Evolutionary conservation across 2,329 filamentous ascomycete species (phyloP).

Genomic region (Arthrobotrys entomopaga): DNA sequence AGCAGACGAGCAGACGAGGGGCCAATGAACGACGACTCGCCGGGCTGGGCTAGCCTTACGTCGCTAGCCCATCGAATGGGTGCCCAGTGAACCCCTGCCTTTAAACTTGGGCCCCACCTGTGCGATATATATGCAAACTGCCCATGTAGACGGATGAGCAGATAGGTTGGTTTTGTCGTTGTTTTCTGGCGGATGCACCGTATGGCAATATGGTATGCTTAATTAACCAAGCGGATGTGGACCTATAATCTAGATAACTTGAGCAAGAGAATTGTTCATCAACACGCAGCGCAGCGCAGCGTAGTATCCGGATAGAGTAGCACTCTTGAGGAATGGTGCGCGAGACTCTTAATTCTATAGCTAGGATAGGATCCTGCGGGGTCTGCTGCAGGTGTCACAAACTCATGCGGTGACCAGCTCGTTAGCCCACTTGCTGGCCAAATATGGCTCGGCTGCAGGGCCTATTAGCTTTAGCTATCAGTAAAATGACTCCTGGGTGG

Average conservation of each 20-base stretch:
- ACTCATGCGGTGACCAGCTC: not conserved
- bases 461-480: too few species aligned
- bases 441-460: constrained; percentile 12
- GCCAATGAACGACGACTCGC: constrained; percentile 32
- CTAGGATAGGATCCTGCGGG: too few species aligned
- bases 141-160: constrained; percentile 7
- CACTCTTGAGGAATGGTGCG: constrained; percentile 2
- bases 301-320: not conserved
- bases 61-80: constrained; percentile 46
- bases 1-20: constrained; percentile 18
- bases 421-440: not conserved
- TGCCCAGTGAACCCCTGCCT: constrained; percentile 20
- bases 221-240: not conserved
- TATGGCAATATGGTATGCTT: too few species aligned
- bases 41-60: constrained; percentile 34
- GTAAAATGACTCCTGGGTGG: too few species aligned
- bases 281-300: not conserved
- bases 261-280: constrained; percentile 20
- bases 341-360: too few species aligned
- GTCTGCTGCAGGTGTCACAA: constrained; percentile 11
- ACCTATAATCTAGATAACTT: not conserved
- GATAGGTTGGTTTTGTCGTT: not conserved
- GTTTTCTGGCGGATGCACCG: not conserved
- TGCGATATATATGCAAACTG: not conserved
- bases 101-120: constrained; percentile 6